phyloP scores from a whole-genome alignment of 306 rosid genomes.

The Cyclanthera cordifolia region DNA sequence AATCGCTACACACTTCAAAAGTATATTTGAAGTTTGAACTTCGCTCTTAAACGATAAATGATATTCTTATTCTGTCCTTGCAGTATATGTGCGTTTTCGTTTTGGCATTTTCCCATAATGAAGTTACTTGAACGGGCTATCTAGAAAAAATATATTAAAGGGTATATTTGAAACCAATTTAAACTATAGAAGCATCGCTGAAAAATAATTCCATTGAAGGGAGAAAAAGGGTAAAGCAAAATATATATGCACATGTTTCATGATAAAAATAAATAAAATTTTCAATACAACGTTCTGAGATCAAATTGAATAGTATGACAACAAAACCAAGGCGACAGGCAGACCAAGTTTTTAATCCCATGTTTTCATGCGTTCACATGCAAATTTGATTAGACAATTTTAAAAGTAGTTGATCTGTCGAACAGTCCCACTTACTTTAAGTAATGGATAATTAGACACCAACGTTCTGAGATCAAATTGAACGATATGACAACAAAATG shows the following conservation, averaged over 20 bases:
- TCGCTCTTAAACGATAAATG: neutral
- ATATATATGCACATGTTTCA: neutral
- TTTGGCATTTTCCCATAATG: neutral
- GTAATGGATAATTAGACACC: too few relatives aligned
- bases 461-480: neutral
- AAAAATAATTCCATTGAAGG: neutral
- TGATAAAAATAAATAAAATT: neutral
- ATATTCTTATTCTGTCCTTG: neutral
- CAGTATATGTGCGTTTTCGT: neutral
- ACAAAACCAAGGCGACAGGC: neutral
- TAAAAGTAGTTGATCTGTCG: too few relatives aligned
- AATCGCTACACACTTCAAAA: neutral
- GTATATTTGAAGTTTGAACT: neutral
- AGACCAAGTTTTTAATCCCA: too few relatives aligned
- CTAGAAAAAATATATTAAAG: neutral
- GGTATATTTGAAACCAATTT: neutral
- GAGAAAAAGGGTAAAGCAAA: neutral
- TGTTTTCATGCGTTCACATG: too few relatives aligned
- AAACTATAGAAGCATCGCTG: neutral
- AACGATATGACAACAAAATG: conserved; percentile 2
- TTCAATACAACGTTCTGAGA: neutral
- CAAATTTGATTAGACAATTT: too few relatives aligned
- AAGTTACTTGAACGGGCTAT: conserved; percentile 1
- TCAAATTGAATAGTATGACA: neutral
- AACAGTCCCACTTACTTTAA: too few relatives aligned